Conservation (phyloP, 2,329 filamentous ascomycete genomes). For the Diplodia mutila region DNA sequence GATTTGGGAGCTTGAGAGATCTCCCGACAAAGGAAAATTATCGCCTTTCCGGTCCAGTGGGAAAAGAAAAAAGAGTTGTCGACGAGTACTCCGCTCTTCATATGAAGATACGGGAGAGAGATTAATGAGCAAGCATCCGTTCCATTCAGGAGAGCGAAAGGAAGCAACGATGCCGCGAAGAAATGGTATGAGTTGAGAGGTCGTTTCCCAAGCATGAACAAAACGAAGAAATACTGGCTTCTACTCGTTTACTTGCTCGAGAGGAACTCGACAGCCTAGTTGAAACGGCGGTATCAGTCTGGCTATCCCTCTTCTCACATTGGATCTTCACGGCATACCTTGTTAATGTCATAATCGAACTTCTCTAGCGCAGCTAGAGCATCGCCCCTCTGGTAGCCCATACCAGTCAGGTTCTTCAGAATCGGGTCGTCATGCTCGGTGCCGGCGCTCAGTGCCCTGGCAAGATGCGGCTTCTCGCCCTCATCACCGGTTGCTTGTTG, state of each 20-base stretch:
- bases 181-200: not conserved
- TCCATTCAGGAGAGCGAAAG: not conserved
- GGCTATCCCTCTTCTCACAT: not conserved
- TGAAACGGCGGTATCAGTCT: not conserved
- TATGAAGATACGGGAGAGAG: not conserved
- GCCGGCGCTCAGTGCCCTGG: slow-evolving; percentile 71
- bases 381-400: slow-evolving; percentile 80
- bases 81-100: not conserved
- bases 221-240: not conserved
- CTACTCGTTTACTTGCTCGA: slow-evolving; percentile 2
- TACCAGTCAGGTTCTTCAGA: slow-evolving; percentile 82
- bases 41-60: not conserved
- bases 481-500: not conserved
- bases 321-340: slow-evolving; percentile 61
- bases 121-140: not conserved
- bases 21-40: not conserved
- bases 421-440: slow-evolving; percentile 90
- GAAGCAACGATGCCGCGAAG: not conserved
- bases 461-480: slow-evolving; percentile 50
- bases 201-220: not conserved
- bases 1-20: not conserved
- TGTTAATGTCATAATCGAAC: slow-evolving; percentile 94
- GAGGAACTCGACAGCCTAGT: slow-evolving; percentile 8
- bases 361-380: slow-evolving; percentile 84
- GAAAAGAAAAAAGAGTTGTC: not conserved